Evolutionary conservation across 768 basidiomycete genomes (phyloP), one percentile per base, ranked within the genome.

Genomic region (Suillus alpinus): DNA sequence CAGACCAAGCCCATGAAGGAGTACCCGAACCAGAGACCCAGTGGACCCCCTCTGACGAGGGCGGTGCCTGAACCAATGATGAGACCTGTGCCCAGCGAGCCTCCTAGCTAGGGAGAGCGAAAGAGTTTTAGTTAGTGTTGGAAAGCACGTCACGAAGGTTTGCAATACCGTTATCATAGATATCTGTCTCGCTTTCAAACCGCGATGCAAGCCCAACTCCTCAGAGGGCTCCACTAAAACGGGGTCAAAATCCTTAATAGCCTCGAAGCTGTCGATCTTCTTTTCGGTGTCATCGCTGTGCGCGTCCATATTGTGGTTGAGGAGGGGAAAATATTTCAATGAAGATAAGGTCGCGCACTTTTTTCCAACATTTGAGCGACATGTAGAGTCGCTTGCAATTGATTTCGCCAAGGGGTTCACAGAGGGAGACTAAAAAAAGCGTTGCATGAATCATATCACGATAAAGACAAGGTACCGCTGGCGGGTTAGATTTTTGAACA

Each of bases 11-110:
- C 84, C 53, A 87, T 79, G 64, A 83, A 82, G 7, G 66, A 65
- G 60, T 76, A 76, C n/a, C 75, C 73, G 2, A 76, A 66, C 61
- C 78, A 74, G 37, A 75, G 41, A 4, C 82, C 84, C 14, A 83
- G 77, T 2, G 83, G 83, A 13, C 84, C 85, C 52, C 85, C 83
- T 58, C 81, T 74, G 44, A 77, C 73, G 16, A 88, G 73, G 8
- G 84, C 86, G 23, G 85, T 85, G 1, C 84, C 85, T 32, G 84
- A 86, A 23, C 80, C 80, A 51, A 86, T 85, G 64, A 84, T 81
- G 18, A 85, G 73, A 55, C 83, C 82, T 26, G 83, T 84, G 14
- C 83, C 82, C 6, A 82, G 74, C n/a, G 82, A 81, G 46, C 79
- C 78, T 8, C 80, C 81, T 18, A 83, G 73, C 78, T 78, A 57